Evolutionary conservation across 1,284 basidiomycete species (phyloP), one percentile per base, ranked within the genome.

Genomic region (Apiotrichum domesticum): DNA sequence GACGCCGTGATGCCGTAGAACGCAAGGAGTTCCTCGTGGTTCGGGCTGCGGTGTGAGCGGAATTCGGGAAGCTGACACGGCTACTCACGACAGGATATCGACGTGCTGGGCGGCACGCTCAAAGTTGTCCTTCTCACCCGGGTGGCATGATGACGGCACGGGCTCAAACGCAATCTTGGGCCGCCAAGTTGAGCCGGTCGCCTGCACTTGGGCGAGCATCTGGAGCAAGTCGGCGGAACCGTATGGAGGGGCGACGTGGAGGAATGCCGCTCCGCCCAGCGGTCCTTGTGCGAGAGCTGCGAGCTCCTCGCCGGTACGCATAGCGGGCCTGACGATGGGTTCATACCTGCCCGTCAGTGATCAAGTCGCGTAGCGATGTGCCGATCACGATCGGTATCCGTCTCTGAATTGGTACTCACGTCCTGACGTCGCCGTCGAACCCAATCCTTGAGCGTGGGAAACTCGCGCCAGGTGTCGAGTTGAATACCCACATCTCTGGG

Each of bases 111-210:
- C 37, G n/a, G 65, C 62, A n/a, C 46, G 33, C 51, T 73, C 68
- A 14, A 73, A 53, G 56, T 56, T 65, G 15, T 57, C 58, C 39
- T 52, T 54, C 56, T 72, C 66, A 2, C 59, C 65, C 5, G 66
- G 51, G 54, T 64, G 62, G 55, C 73, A 75, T 8, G 57, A 62
- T 2, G 61, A 59, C 11, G 73, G 73, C 8, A 66, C 60, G 21
- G 73, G 73, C 60, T 73, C 73, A 57, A 66, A 75, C 1, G 70
- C 68, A 8, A 73, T 59, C 39, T 63, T 65, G 0, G 73, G 71
- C 2, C 15, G 29, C 73, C 73, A 75, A 13, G 29, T 9, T 35
- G 29, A 0, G 65, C 49, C 37, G 1, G 42, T 6, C 33, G 13
- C 35, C 13, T 37, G 29, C 0, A 66, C 50, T 35, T 69, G 64